Evolutionary conservation across 805 yeast genomes (phyloP), one percentile per base, ranked within the genome.

Genomic region (Candida silvicultrix): DNA sequence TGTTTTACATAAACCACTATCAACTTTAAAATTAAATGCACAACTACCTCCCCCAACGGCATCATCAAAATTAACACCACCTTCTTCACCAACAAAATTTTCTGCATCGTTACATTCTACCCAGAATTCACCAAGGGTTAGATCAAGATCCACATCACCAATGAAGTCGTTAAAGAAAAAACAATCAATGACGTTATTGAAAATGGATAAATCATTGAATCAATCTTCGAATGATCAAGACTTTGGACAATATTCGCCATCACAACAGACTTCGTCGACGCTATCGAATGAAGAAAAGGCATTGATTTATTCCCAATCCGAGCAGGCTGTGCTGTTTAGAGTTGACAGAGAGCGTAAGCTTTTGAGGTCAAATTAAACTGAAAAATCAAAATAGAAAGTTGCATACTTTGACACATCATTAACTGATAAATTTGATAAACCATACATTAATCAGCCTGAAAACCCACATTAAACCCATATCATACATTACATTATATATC

Each of bases 141-240:
- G 62, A 50, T 57, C 62, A 18, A 49, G 60, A 43, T 52, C 60
- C 7, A 16, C 54, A 7, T 55, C 63, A 2, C 59, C 58, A 9
- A 45, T 41, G n/a, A 59, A 55, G 45, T 38, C 52, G 2, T 46
- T 58, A 38, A 59, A 50, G 41, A 60, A 55, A 52, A 59, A 58
- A 42, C 63, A 47, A 35, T 53, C 57, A 11, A 54, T 55, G 58
- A 60, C 60, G 7, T 38, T 53, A 8, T 43, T 54, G 22, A 54
- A 54, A 46, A 49, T 61, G 54, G 65, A 61, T 41, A 57, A 50
- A 23, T 41, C 53, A 1, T 39, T 58, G 12, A 28, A 28, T 28
- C 9, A 28, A 8, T 10, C 8, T 28, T 23, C 25, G 9, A 23
- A 23, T 9, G 25, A 23, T 23, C 25, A 23, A 23, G 31, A 20